Percentiles rank a stretch among this genome's conserved stretches.
Evolutionary conservation across 768 basidiomycete species (phyloP).

Genomic region (Calocybe cyanea): DNA sequence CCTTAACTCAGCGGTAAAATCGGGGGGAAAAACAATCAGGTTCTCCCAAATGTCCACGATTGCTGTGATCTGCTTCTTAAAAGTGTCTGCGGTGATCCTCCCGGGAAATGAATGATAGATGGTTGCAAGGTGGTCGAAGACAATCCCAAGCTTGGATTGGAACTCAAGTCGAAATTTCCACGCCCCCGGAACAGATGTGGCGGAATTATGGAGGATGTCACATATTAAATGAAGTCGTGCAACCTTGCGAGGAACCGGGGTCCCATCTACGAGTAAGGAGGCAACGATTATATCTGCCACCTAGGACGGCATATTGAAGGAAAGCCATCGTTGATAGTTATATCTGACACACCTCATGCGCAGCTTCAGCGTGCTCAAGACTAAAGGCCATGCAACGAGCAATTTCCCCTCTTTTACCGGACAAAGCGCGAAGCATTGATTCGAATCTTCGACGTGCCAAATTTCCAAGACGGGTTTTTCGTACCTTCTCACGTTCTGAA

Average conservation of each 20-base stretch:
- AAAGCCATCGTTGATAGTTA: conserved; percentile 5
- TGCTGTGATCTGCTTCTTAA: conserved; percentile 86
- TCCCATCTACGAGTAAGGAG: conserved; percentile 86
- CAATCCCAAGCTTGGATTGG: conserved; percentile 84
- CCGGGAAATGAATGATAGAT: conserved; percentile 97
- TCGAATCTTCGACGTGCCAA: conserved; percentile 84
- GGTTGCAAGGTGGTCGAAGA: conserved; percentile 92
- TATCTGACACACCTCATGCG: conserved; percentile 66
- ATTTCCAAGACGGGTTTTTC: conserved; percentile 74
- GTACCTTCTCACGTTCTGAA: conserved; percentile 78
- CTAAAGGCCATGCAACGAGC: conserved; percentile 98
- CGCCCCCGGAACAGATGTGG: conserved; percentile 88
- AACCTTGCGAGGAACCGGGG: conserved; percentile 95
- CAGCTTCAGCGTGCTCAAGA: conserved; percentile 93
- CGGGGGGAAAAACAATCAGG: conserved; percentile 94
- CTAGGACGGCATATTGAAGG: conserved; percentile 33
- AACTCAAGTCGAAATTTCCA: conserved; percentile 98
- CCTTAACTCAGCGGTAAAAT: conserved; percentile 74
- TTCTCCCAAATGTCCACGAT: conserved; percentile 97
- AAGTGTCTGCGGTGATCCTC: conserved; percentile 92
- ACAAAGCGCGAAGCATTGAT: conserved; percentile 82
- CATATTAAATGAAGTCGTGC: conserved; percentile 94
- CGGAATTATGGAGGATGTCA: conserved; percentile 97
- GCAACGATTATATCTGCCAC: conserved; percentile 87
- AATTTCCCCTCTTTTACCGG: conserved; percentile 84